phyloP scores from a whole-genome alignment of 2,329 filamentous ascomycete species.

The Ophiosphaerella narmari region DNA sequence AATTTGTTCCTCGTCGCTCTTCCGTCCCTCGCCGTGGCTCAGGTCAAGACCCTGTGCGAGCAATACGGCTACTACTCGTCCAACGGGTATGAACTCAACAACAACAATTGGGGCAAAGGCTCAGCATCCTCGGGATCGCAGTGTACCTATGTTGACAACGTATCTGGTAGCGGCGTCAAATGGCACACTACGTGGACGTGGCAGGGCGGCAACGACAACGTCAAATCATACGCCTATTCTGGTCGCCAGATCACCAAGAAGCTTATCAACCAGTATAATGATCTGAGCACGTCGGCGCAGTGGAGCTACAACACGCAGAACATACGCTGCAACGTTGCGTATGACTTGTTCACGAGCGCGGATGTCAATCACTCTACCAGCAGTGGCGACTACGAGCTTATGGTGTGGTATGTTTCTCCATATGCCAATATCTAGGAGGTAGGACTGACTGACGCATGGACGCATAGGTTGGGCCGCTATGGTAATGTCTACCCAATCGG shows the following conservation, averaged over 20 bases:
- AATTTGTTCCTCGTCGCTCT: slow-evolving; percentile 7
- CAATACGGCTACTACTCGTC: slow-evolving; percentile 1
- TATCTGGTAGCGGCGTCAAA: slow-evolving; percentile 8
- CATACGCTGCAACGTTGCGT: slow-evolving; percentile 18
- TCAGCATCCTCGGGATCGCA: slow-evolving; percentile 14
- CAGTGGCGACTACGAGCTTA: slow-evolving; percentile 22
- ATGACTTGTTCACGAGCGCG: slow-evolving; percentile 20
- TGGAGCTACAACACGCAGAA: slow-evolving; percentile 16
- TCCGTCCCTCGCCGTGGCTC: background rate
- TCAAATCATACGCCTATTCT: slow-evolving; percentile 21
- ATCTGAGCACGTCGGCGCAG: slow-evolving; percentile 10
- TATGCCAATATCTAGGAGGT: background rate
- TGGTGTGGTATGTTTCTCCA: slow-evolving; percentile 15
- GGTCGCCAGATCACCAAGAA: slow-evolving; percentile 13
- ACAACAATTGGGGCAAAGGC: background rate
- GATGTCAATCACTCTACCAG: slow-evolving; percentile 16
- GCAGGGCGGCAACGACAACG: slow-evolving; percentile 17
- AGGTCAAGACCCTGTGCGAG: background rate
- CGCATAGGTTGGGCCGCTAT: slow-evolving; percentile 56
- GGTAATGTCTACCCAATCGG: slow-evolving; percentile 47
- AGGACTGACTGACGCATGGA: background rate
- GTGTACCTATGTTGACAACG: slow-evolving; percentile 17
- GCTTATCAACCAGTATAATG: slow-evolving; percentile 10
- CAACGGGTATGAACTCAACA: slow-evolving; percentile 1
- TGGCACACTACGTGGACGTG: slow-evolving; percentile 17